Evolutionary conservation across 2,329 filamentous ascomycete species (phyloP).

Genomic region (Exophiala sp.): DNA sequence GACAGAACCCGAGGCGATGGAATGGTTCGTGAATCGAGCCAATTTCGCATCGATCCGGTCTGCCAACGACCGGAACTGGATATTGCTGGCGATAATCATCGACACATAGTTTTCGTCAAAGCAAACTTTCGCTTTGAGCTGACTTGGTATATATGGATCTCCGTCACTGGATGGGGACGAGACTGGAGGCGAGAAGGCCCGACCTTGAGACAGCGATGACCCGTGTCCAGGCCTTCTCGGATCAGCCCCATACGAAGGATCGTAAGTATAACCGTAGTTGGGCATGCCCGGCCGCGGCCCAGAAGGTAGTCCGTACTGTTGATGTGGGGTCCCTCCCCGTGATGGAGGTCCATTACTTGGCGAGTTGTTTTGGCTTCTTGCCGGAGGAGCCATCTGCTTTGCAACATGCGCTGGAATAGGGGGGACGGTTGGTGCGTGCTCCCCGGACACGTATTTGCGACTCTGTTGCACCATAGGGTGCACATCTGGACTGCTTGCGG

Average conservation of each 20-base stretch:
- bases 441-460: constrained; percentile 43
- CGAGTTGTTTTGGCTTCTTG: constrained; percentile 75
- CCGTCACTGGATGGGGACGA: constrained; percentile 23
- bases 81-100: constrained; percentile 92
- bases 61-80: constrained; percentile 85
- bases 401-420: constrained; percentile 67
- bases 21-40: constrained; percentile 74
- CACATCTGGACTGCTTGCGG: constrained; percentile 93
- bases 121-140: constrained; percentile 93
- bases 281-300: constrained; percentile 23
- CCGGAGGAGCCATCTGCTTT: constrained; percentile 55
- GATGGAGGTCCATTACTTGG: constrained; percentile 63
- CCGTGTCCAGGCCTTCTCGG: constrained; percentile 22
- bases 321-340: constrained; percentile 64
- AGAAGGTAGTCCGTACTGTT: constrained; percentile 47
- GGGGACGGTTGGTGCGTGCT: constrained; percentile 63
- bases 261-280: constrained; percentile 26
- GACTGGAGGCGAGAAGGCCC: constrained; percentile 34
- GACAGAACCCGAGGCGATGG: constrained; percentile 73
- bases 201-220: constrained; percentile 27
- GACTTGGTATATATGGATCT: constrained; percentile 55
- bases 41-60: constrained; percentile 96
- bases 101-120: constrained; percentile 89
- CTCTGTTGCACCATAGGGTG: constrained; percentile 57
- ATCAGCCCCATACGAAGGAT: constrained; percentile 21